Conservation (phyloP, 768 basidiomycete species). For the Pholiota microspora region DNA sequence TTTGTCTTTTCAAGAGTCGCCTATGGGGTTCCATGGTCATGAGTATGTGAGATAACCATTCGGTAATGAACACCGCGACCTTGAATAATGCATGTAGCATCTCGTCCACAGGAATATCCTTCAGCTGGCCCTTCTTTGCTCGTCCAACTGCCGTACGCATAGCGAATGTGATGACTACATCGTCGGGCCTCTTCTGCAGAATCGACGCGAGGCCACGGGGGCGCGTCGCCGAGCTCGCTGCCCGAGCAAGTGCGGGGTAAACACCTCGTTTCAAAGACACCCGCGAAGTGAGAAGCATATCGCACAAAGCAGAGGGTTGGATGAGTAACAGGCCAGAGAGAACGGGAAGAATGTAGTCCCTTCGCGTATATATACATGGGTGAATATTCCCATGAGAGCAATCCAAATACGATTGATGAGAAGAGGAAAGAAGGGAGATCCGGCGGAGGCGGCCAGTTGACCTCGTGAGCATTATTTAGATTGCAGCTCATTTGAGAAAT, state of each 20-base stretch:
- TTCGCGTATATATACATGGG: not conserved
- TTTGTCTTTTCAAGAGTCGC: constrained; percentile 64
- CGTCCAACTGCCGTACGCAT: constrained; percentile 87
- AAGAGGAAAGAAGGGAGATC: constrained; percentile 1
- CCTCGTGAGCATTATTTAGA: constrained; percentile 4
- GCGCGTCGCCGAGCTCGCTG: constrained; percentile 35
- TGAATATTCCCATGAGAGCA: constrained; percentile 4
- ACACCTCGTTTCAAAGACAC: constrained; percentile 11
- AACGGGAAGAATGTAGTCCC: constrained; percentile 3
- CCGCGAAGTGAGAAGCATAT: constrained; percentile 14
- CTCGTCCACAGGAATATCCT: constrained; percentile 86
- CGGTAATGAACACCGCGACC: constrained; percentile 31
- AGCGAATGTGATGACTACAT: constrained; percentile 89
- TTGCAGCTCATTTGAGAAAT: not conserved
- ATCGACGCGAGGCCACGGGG: constrained; percentile 51
- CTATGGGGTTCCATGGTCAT: constrained; percentile 29
- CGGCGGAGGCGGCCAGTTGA: not conserved
- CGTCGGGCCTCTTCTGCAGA: constrained; percentile 71
- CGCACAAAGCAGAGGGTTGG: not conserved
- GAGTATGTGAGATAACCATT: not conserved
- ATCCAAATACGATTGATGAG: not conserved
- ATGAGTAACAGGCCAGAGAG: constrained; percentile 4
- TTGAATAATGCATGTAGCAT: constrained; percentile 81
- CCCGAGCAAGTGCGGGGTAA: constrained; percentile 28
- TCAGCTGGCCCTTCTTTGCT: constrained; percentile 90